Evolutionary conservation across 768 basidiomycete species (phyloP), one percentile per base, ranked within the genome.

Genomic region (Mycena pura): DNA sequence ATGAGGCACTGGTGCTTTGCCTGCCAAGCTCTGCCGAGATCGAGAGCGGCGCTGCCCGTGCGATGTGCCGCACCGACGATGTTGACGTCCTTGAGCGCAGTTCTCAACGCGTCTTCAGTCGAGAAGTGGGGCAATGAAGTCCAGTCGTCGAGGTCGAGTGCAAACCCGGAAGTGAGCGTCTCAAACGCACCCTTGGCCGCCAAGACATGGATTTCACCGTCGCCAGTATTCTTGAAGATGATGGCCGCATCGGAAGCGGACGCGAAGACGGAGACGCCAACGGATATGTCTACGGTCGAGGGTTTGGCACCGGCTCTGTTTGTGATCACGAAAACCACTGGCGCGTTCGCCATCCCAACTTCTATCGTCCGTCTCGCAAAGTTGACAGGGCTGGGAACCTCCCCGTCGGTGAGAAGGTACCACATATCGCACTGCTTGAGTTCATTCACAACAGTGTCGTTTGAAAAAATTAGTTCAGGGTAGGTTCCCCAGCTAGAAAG

Each of bases 311-410:
- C 53, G 29, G 43, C 39, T n/a, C 47, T 38, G 53, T 54, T 64
- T 15, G 43, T 45, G 38, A 65, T 65, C 21, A 65, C 49, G 55
- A 65, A 65, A 13, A 65, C 50, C 41, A 65, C 63, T 1, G 63
- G 63, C 22, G 59, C 52, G 22, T 61, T 65, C n/a, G 63, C 58
- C 63, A 65, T 65, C 43, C 63, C 63, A 49, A 53, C 63, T 11
- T 65, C 63, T 28, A 65, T 17, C 2, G 63, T 65, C 39, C 41
- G 47, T 11, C 50, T 58, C 15, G 63, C 63, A 47, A 65, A 65
- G 5, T 29, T 25, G 11, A 65, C 49, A 10, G 63, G 63, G 40
- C 59, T 61, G 7, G 46, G 50, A 3, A 63, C 46, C 31, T 64
- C 62, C 0, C 62, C 62, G 34, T 64, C 62, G 21, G 62, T 64